These are phyloP conservation scores for Bryopsis sp. DNA, from an alignment of 139 green algal genomes.

Conservation along the genomic window DNA sequence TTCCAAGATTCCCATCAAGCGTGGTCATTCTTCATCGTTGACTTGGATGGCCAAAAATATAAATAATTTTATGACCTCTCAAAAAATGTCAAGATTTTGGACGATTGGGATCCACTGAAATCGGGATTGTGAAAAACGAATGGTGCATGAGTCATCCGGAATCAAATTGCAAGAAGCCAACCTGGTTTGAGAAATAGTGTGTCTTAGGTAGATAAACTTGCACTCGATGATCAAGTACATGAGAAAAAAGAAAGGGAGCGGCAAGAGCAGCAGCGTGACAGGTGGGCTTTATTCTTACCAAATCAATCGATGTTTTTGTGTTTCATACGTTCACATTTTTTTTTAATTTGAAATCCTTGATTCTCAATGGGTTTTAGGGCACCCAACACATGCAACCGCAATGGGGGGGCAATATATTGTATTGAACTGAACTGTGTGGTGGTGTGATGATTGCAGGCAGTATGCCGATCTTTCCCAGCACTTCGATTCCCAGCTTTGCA, in stretches of 20 bases:
- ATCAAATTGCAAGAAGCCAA: too few relatives aligned
- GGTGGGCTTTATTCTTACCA: conserved; percentile 28
- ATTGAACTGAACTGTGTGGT: not conserved
- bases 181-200: not conserved
- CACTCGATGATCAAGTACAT: conserved; percentile 34
- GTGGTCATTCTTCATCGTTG: not conserved
- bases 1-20: not conserved
- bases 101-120: not conserved
- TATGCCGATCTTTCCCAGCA: conserved; percentile 38
- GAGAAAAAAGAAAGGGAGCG: conserved; percentile 30
- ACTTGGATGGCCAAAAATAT: too few relatives aligned
- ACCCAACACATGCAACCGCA: not conserved
- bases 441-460: conserved; percentile 23
- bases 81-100: not conserved
- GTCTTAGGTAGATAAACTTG: conserved; percentile 43
- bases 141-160: too few relatives aligned
- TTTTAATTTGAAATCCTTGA: too few relatives aligned
- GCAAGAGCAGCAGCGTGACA: conserved; percentile 32
- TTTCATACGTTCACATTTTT: too few relatives aligned
- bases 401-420: not conserved
- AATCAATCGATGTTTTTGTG: too few relatives aligned
- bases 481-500: conserved; percentile 35
- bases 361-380: too few relatives aligned
- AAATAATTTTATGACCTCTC: not conserved
- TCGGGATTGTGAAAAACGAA: too few relatives aligned